Evolutionary conservation across 1,139 yeast species (phyloP).

Genomic region (Blastobotrys persicus): DNA sequence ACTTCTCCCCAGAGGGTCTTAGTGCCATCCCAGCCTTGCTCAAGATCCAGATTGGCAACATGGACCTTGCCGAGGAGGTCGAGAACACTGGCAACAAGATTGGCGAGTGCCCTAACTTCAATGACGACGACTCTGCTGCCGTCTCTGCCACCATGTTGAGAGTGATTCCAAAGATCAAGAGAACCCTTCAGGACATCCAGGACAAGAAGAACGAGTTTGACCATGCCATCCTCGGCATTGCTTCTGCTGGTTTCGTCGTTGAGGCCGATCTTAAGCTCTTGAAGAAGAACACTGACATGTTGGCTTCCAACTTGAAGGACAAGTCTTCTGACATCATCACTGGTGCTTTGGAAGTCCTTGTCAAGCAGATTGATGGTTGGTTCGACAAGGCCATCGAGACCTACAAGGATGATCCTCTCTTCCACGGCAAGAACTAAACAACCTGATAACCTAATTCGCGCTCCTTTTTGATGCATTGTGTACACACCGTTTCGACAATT

Average conservation of each 20-base stretch:
- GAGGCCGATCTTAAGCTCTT: slow-evolving; percentile 18
- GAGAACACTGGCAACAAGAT: slow-evolving; percentile 16
- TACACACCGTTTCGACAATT: neutral
- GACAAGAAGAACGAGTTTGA: slow-evolving; percentile 24
- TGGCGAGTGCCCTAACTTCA: slow-evolving; percentile 11
- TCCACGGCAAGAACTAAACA: slow-evolving; percentile 5
- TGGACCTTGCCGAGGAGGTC: slow-evolving; percentile 15
- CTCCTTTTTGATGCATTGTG: slow-evolving; percentile 5
- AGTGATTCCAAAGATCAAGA: slow-evolving; percentile 21
- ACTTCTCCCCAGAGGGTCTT: slow-evolving; percentile 14
- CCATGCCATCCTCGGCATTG: slow-evolving; percentile 21
- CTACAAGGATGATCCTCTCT: slow-evolving; percentile 7
- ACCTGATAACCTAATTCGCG: neutral
- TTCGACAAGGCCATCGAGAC: slow-evolving; percentile 15
- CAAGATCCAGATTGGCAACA: slow-evolving; percentile 18
- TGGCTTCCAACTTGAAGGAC: slow-evolving; percentile 17
- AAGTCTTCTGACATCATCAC: slow-evolving; percentile 16
- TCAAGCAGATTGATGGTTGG: slow-evolving; percentile 23
- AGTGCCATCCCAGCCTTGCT: slow-evolving; percentile 20
- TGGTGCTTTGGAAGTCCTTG: slow-evolving; percentile 17
- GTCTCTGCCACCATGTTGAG: slow-evolving; percentile 18
- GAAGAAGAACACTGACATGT: slow-evolving; percentile 17
- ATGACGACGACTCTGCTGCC: slow-evolving; percentile 15
- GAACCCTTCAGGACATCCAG: slow-evolving; percentile 18
- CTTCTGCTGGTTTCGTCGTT: slow-evolving; percentile 23